These are phyloP conservation scores for Hericium rajendrae DNA, from an alignment of 768 basidiomycete species.

Conservation along the genomic window DNA sequence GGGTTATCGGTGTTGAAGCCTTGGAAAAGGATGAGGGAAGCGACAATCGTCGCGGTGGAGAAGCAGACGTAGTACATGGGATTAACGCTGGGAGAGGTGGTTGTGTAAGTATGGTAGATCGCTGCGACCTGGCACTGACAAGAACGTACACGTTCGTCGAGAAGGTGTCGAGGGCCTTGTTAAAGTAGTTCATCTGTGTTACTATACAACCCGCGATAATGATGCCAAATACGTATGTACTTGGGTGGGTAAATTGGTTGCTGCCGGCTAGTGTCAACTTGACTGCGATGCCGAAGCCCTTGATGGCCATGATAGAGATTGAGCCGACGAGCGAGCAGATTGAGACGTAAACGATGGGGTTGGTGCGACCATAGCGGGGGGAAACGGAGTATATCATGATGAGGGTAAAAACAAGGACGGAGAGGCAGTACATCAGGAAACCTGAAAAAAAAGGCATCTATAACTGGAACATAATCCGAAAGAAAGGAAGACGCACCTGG, in stretches of 20 bases:
- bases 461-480: no score
- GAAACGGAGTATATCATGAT: constrained; percentile 83
- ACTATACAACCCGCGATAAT: constrained; percentile 79
- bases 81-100: constrained; percentile 57
- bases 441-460: constrained; percentile 33
- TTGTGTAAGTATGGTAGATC: not conserved
- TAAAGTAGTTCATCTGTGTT: constrained; percentile 94
- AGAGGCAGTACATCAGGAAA: constrained; percentile 85
- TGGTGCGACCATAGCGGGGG: constrained; percentile 79
- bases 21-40: constrained; percentile 94
- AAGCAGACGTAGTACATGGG: constrained; percentile 98
- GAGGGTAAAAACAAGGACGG: constrained; percentile 69
- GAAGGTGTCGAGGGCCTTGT: constrained; percentile 94
- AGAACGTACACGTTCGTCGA: constrained; percentile 88
- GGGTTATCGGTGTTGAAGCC: constrained; percentile 88
- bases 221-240: constrained; percentile 92
- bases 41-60: constrained; percentile 85
- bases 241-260: constrained; percentile 90
- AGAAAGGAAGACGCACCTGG: constrained; percentile 50
- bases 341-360: constrained; percentile 87
- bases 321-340: constrained; percentile 96
- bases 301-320: constrained; percentile 98
- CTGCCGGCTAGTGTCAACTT: constrained; percentile 89
- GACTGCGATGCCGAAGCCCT: constrained; percentile 94
- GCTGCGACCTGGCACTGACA: not conserved